phyloP scores from a whole-genome alignment of 257 asterid species.

The Petunia secreta region DNA sequence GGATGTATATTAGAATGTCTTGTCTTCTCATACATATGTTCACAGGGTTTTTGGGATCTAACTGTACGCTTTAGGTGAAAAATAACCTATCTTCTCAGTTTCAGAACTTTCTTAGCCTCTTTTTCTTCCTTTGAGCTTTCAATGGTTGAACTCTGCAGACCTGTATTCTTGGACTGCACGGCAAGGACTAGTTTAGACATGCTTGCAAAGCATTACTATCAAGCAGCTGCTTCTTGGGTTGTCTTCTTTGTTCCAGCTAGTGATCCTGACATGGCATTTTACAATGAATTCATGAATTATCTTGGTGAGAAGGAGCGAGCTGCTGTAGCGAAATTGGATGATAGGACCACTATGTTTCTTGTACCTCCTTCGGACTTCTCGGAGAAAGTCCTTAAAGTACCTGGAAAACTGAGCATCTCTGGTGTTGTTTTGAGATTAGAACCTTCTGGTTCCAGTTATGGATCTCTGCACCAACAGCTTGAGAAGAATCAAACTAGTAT shows the following conservation, averaged over 20 bases:
- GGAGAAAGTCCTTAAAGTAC: conserved; percentile 85
- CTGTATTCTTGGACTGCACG: conserved; percentile 83
- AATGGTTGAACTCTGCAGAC: conserved; percentile 54
- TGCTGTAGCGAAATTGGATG: conserved; percentile 90
- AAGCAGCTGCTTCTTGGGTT: conserved; percentile 80
- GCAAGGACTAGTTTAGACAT: conserved; percentile 93
- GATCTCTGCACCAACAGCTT: conserved; percentile 43
- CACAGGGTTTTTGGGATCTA: conserved; percentile 11
- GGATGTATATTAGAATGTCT: not conserved
- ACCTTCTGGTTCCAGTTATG: conserved; percentile 52
- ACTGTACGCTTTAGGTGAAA: not conserved
- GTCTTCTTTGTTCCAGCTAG: conserved; percentile 89
- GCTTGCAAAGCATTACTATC: conserved; percentile 92
- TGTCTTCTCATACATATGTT: not conserved
- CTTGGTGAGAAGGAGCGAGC: conserved; percentile 90
- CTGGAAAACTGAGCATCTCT: conserved; percentile 83
- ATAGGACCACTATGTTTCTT: conserved; percentile 75
- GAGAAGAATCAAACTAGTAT: conserved; percentile 46
- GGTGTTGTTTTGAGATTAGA: conserved; percentile 82
- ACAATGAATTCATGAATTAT: conserved; percentile 88
- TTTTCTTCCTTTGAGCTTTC: conserved; percentile 5
- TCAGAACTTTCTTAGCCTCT: not conserved
- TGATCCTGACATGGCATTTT: conserved; percentile 79
- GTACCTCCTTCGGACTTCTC: conserved; percentile 98
- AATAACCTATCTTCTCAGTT: not conserved